These are phyloP conservation scores for Agrocybe pediades DNA, from an alignment of 768 basidiomycete species.

Conservation along the genomic window DNA sequence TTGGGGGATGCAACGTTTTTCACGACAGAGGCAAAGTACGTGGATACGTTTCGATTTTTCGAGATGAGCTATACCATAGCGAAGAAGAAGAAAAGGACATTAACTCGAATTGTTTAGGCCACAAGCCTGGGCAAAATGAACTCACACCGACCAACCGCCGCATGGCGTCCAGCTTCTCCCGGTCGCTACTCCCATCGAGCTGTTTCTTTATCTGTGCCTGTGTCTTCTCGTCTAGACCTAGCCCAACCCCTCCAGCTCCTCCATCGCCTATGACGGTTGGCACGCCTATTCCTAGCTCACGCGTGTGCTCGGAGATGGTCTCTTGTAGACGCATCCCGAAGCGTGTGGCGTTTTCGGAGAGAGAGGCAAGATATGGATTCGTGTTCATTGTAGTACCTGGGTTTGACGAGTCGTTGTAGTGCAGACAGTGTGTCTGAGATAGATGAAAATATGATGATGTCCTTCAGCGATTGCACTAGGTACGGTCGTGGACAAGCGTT, in stretches of 20 bases:
- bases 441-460: no score
- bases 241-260: conserved; percentile 68
- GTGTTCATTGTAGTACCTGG: conserved; percentile 39
- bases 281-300: conserved; percentile 58
- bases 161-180: conserved; percentile 93
- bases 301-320: conserved; percentile 77
- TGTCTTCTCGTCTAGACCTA: conserved; percentile 79
- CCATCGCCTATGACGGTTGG: conserved; percentile 43
- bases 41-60: conserved; percentile 87
- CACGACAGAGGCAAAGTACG: conserved; percentile 95
- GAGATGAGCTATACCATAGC: conserved; percentile 71
- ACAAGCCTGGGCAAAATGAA: conserved; percentile 21
- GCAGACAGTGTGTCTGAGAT: no score
- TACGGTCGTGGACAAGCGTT: no score
- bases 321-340: conserved; percentile 85
- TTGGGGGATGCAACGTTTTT: conserved; percentile 94
- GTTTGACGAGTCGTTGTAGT: no score
- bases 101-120: neutral
- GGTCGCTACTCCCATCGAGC: conserved; percentile 85
- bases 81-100: neutral
- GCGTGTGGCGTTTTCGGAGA: conserved; percentile 83
- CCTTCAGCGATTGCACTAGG: no score
- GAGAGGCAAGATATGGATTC: conserved; percentile 46
- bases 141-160: conserved; percentile 91
- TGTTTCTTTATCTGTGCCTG: conserved; percentile 78